Evolutionary conservation across 2,329 filamentous ascomycete genomes (phyloP).

Genomic region (Penicillium sp.): DNA sequence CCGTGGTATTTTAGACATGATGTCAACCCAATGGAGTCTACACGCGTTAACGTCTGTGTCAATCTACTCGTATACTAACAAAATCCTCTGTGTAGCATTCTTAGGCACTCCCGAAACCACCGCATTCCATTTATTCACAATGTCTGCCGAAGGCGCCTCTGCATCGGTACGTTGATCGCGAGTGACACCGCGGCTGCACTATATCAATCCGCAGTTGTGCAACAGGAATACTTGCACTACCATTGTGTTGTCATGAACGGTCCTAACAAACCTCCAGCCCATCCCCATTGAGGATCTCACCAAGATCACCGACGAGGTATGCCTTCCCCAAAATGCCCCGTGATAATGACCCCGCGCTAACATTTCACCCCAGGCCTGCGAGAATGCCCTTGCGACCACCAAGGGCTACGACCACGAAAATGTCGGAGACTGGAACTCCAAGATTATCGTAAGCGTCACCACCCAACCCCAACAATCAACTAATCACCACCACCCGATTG

Average conservation of each 20-base stretch:
- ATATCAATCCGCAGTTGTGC: conserved; percentile 6
- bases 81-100: neutral
- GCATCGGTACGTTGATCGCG: conserved; percentile 20
- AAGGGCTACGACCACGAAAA: conserved; percentile 79
- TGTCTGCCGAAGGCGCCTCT: conserved; percentile 26
- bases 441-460: conserved; percentile 68
- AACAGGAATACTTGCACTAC: neutral
- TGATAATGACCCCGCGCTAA: conserved; percentile 6
- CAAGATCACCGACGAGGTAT: conserved; percentile 76
- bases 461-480: neutral
- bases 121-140: conserved; percentile 14
- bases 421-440: conserved; percentile 80
- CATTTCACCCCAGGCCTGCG: conserved; percentile 60
- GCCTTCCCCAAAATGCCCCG: conserved; percentile 19
- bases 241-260: neutral
- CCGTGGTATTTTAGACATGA: conserved; percentile 6
- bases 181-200: neutral
- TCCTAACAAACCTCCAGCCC: conserved; percentile 47
- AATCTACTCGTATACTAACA: neutral
- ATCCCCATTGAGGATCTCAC: conserved; percentile 67
- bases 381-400: conserved; percentile 61
- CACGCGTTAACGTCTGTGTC: neutral
- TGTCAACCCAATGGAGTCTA: conserved; percentile 12
- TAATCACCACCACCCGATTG: neutral
- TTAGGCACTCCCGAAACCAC: neutral